Base-by-base conservation (phyloP, 2,329 filamentous ascomycete species). In the Aspergillus quadrilineatus region DNA sequence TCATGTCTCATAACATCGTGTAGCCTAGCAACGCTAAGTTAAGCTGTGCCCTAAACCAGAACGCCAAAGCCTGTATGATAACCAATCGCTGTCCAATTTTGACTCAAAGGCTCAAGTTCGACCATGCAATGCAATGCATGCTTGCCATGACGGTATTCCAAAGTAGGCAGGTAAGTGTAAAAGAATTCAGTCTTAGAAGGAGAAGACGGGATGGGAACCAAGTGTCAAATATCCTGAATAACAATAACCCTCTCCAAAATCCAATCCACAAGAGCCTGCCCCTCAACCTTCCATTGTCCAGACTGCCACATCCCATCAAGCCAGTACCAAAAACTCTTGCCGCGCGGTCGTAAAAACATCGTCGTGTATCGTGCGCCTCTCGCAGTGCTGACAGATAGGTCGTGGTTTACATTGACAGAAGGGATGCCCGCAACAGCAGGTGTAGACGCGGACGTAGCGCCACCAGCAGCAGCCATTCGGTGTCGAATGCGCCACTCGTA, bases 401-500 rank as follows among this genome's bases (percentile, higher is more conserved):
- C 66, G n/a, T 59, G 63, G 28, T 72, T 73, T 36, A 70, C 63
- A 30, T 64, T 67, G 8, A 62, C 57, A 10, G 63, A 45, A 1
- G 63, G 58, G 5, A 64, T 61, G 0, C 32, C 61, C 3, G 50
- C 47, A 14, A 58, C 36, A 22, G 22, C 22, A 22, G 22, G 22
- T 17, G 39, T 7, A 22, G 6, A 4, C 15, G 46, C 10, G 8
- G 6, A 34, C n/a, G 32, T 6, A 4, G 6, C 10, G n/a, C 22
- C 34, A 6, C 10, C 17, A 17, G 22, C 22, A 17, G 10, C 32
- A 15, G 17, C 55, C 57, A 69, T 67, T 9, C 81, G 82, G 73
- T 92, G 87, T 48, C 81, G 81, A 63, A 84, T 81, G 55, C 82
- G 82, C 89, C 89, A 93, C 66, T 83, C 82, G 44, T 79, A 79